Evolutionary conservation across 805 yeast genomes (phyloP), one percentile per base, ranked within the genome.

Genomic region (Saturnispora hagleri): DNA sequence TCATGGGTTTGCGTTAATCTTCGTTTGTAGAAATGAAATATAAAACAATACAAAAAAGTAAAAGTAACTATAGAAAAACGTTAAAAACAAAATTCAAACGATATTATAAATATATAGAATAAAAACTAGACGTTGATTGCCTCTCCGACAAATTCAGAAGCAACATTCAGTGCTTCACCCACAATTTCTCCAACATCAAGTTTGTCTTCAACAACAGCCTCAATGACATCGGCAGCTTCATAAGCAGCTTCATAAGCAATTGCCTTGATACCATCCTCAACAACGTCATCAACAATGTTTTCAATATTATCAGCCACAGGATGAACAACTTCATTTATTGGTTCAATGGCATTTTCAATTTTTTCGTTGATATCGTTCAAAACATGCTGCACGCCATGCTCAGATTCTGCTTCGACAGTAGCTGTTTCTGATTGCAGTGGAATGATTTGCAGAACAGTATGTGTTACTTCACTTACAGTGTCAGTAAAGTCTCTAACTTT

Each of bases 181-280:
- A 48, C 41, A 20, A 22, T 28, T 26, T 42, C 51, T 12, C 35
- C 51, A 41, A 44, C 46, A 26, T 47, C 17, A 20, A 41, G 41
- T 12, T 43, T 40, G 20, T 41, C 26, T 43, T 43, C 27, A 27
- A 33, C 46, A 35, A 43, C 35, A n/a, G 51, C 38, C 38, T 48
- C 49, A 17, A 56, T 50, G 43, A 44, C 50, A 43, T 36, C 46
- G 17, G 47, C 45, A 22, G 52, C 49, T 33, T 51, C 53, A 24
- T 51, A 41, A 9, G 51, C 31, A 13, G 51, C 55, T 20, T 33
- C 51, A 12, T 46, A 51, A 7, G 34, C 43, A 22, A 46, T 56
- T 20, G 22, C 45, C 34, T 46, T 46, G 10, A 45, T 36, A 6
- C 35, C 57, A 35, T 52, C 55, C 17, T 36, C 50, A 17, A 43